phyloP scores from a whole-genome alignment of 768 basidiomycete genomes.

The Boletellus sp. region DNA sequence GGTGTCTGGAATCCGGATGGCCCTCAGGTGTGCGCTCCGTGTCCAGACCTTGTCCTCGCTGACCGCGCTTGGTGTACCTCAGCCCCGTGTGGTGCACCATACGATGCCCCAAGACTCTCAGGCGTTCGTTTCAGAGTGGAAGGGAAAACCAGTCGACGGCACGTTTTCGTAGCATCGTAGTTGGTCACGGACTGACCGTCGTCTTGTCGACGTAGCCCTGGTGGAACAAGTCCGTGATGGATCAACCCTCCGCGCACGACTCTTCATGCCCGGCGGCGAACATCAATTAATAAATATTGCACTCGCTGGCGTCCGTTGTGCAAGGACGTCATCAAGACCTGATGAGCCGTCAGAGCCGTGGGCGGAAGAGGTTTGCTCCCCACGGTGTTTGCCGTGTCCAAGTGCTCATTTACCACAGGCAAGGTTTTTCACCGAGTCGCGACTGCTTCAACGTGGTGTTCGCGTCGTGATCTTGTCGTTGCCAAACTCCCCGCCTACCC shows the following conservation, averaged over 20 bases:
- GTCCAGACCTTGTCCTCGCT: not conserved
- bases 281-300: constrained; percentile 90
- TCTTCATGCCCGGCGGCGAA: constrained; percentile 82
- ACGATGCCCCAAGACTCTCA: constrained; percentile 89
- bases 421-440: constrained; percentile 89
- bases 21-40: constrained; percentile 47
- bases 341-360: constrained; percentile 79
- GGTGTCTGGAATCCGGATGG: constrained; percentile 88
- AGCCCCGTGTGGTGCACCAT: constrained; percentile 75
- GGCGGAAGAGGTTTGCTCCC: constrained; percentile 76
- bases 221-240: constrained; percentile 95
- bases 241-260: constrained; percentile 81
- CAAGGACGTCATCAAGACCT: constrained; percentile 65
- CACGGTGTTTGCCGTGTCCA: not conserved
- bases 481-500: constrained; percentile 72
- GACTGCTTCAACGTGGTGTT: constrained; percentile 75
- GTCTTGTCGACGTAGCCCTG: constrained; percentile 50
- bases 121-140: constrained; percentile 86
- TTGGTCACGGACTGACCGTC: constrained; percentile 6
- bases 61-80: constrained; percentile 7
- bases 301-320: constrained; percentile 76
- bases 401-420: constrained; percentile 49
- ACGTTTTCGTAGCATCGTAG: constrained; percentile 9
- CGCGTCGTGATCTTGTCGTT: constrained; percentile 76
- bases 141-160: constrained; percentile 90